Evolutionary conservation across 2,329 filamentous ascomycete species (phyloP), one percentile per base, ranked within the genome.

Genomic region (Cytospora paraplurivora): DNA sequence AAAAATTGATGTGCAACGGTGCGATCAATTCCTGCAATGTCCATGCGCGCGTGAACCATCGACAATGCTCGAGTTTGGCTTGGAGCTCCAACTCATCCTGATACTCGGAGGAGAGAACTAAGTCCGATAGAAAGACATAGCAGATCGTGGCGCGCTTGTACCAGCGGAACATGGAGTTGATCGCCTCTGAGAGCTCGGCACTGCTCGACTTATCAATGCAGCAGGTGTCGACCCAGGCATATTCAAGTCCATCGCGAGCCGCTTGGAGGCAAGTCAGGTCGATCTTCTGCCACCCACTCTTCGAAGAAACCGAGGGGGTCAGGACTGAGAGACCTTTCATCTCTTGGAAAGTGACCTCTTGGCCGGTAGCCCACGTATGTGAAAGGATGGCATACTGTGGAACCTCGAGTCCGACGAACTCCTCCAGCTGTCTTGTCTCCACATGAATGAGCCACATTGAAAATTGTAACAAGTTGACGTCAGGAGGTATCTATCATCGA

Each of bases 131-230:
- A 21, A 59, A 63, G 27, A 47, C 60, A n/a, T 63, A 65, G 51
- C 63, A 65, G 3, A 65, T 3, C 1, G 49, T 27, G 8, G 63
- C 52, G 10, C 56, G 37, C 55, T 38, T 38, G 32, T 65, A 65
- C 60, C 63, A 65, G 11, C 44, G 53, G n/a, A 58, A 63, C 63
- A 65, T 65, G 15, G 63, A 65, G 12, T 65, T 65, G 21, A 65
- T 63, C 4, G 63, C 56, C 63, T 65, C 63, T 2, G 63, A 65
- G 0, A 63, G 50, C 44, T 65, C 63, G 21, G 53, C 54, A 44
- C 63, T 65, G 51, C 60, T 65, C 27, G 60, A 63, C 37, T 65
- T 65, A 56, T 65, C 56, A 35, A 65, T 65, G 60, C 63, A 65
- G 33, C 60, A 65, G 2, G 60, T 65, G 56, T 60, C 63, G n/a